Percentiles rank a stretch among this genome's conserved stretches.
Evolutionary conservation across 2,329 filamentous ascomycete species (phyloP).

Genomic region (Pseudocercospora musae): DNA sequence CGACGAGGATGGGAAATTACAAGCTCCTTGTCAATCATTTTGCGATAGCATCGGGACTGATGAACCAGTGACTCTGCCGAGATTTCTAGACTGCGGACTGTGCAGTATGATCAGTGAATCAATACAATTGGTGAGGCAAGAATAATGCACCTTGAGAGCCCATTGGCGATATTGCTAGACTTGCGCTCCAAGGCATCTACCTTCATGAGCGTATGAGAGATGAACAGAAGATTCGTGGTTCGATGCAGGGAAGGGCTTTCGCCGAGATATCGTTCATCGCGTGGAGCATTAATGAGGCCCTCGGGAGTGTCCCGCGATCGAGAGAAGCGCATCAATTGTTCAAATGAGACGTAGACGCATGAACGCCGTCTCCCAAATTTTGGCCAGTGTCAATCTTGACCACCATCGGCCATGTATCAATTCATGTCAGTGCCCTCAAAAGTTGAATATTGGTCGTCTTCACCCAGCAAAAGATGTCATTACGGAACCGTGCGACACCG

Average conservation of each 20-base stretch:
- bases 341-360: background rate
- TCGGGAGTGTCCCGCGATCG: background rate
- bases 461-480: background rate
- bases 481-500: background rate
- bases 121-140: background rate
- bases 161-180: background rate
- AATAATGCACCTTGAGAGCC: no score
- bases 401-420: background rate
- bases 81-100: background rate
- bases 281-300: background rate
- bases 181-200: background rate
- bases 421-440: background rate
- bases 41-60: background rate
- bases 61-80: background rate
- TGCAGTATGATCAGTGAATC: background rate
- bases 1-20: slow-evolving; percentile 1
- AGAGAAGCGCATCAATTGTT: background rate
- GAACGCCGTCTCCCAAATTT: background rate
- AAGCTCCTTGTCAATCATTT: background rate
- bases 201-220: background rate
- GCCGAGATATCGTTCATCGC: background rate
- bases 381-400: background rate
- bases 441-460: background rate
- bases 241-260: background rate
- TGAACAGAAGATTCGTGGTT: background rate